Percentiles rank a stretch among this genome's conserved stretches.
These are phyloP conservation scores for Mycena galericulata DNA, from an alignment of 768 basidiomycete species.

Conservation along the genomic window DNA sequence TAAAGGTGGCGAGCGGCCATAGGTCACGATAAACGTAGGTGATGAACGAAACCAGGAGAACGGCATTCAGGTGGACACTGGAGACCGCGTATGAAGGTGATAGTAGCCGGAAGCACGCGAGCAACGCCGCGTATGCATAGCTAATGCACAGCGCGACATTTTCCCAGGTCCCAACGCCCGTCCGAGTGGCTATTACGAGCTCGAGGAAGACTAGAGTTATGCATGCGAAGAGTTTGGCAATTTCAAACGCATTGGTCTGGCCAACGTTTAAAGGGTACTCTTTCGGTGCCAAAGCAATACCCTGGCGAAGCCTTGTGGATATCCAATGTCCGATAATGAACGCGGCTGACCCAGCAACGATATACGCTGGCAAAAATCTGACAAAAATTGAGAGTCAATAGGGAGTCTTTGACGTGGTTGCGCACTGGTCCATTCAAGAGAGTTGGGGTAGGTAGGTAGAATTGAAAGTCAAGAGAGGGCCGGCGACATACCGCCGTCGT, in stretches of 20 bases:
- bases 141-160: conserved; percentile 8
- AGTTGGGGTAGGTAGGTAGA: neutral
- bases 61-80: conserved; percentile 3
- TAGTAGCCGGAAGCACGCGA: conserved; percentile 1
- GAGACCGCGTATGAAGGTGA: neutral
- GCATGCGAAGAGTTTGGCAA: conserved; percentile 9
- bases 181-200: neutral
- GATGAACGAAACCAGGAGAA: conserved; percentile 22
- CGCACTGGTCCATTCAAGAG: conserved; percentile 14
- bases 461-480: too few relatives aligned
- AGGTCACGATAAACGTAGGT: conserved; percentile 50
- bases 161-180: conserved; percentile 12
- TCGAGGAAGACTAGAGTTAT: conserved; percentile 2
- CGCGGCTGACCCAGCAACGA: conserved; percentile 5
- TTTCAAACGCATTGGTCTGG: neutral
- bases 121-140: conserved; percentile 18
- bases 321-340: conserved; percentile 13
- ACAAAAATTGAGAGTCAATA: neutral
- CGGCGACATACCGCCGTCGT: too few relatives aligned
- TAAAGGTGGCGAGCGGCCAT: conserved; percentile 60
- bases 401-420: too few relatives aligned
- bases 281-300: neutral
- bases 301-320: conserved; percentile 7
- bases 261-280: neutral
- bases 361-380: conserved; percentile 16